Percentiles rank a stretch among this genome's conserved stretches.
Conservation (phyloP, 2,329 filamentous ascomycete genomes). For the Paraphaeosphaeria minitans region DNA sequence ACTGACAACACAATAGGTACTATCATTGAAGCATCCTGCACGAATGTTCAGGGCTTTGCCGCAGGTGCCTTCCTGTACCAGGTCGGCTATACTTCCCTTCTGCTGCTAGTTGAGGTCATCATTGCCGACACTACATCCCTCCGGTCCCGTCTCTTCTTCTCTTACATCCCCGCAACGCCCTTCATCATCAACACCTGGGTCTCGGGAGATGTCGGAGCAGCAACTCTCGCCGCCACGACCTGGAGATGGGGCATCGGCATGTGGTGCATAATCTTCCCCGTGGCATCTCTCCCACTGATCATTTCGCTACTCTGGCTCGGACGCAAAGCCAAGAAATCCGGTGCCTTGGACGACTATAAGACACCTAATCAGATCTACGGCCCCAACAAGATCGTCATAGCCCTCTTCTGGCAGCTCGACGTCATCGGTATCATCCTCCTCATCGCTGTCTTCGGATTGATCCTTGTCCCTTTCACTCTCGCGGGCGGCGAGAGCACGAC, state of each 20-base stretch:
- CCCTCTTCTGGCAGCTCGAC: constrained; percentile 64
- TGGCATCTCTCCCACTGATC: constrained; percentile 62
- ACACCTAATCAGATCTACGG: constrained; percentile 54
- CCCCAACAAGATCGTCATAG: constrained; percentile 38
- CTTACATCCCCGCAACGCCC: constrained; percentile 54
- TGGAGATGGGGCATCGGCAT: constrained; percentile 69
- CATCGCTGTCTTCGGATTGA: constrained; percentile 54
- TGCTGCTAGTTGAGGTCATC: constrained; percentile 67
- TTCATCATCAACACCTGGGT: constrained; percentile 63
- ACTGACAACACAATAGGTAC: constrained; percentile 38
- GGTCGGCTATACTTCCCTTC: constrained; percentile 66
- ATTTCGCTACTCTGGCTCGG: constrained; percentile 57
- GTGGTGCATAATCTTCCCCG: constrained; percentile 64
- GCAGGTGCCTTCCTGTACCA: constrained; percentile 48
- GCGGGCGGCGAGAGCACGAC: constrained; percentile 56
- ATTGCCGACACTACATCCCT: constrained; percentile 68
- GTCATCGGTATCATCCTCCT: constrained; percentile 56
- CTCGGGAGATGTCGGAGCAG: constrained; percentile 60
- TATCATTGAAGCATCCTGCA: constrained; percentile 60
- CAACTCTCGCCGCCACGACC: constrained; percentile 56
- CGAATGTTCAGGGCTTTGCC: constrained; percentile 57
- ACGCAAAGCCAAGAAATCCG: constrained; percentile 59
- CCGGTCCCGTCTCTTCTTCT: constrained; percentile 67
- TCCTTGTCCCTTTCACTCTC: constrained; percentile 60
- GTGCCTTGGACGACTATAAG: constrained; percentile 53